phyloP scores from a whole-genome alignment of 768 basidiomycete genomes.

The Mycena rosella region DNA sequence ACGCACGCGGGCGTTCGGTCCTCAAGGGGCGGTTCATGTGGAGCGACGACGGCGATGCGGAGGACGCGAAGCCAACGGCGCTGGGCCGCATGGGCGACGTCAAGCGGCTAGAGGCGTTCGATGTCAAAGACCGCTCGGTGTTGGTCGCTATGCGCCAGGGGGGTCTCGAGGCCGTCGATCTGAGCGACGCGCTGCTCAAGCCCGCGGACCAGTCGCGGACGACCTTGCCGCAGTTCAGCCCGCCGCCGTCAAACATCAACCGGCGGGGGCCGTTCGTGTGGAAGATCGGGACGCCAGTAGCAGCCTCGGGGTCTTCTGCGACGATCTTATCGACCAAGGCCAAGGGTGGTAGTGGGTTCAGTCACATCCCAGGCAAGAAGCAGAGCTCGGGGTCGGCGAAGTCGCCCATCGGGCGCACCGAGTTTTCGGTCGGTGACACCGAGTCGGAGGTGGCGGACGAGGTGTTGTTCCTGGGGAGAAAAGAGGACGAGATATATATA shows the following conservation, averaged over 20 bases:
- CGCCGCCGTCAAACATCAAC: constrained; percentile 71
- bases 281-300: constrained; percentile 83
- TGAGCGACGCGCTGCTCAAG: constrained; percentile 81
- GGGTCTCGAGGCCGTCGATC: constrained; percentile 84
- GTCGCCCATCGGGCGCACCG: constrained; percentile 61
- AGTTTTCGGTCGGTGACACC: constrained; percentile 62
- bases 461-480: constrained; percentile 85
- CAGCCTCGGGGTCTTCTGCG: constrained; percentile 54
- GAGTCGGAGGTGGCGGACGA: constrained; percentile 73
- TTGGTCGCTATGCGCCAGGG: constrained; percentile 90
- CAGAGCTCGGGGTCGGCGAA: constrained; percentile 60
- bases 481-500: constrained; percentile 81
- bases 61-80: constrained; percentile 51
- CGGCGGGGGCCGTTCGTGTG: constrained; percentile 83
- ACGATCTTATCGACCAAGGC: constrained; percentile 56
- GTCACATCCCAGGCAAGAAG: constrained; percentile 62
- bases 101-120: constrained; percentile 86
- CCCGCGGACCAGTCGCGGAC: constrained; percentile 87
- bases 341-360: constrained; percentile 51
- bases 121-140: constrained; percentile 79
- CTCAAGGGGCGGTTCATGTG: constrained; percentile 85
- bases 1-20: constrained; percentile 87
- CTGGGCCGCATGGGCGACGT: constrained; percentile 80
- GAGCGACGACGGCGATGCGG: constrained; percentile 74
- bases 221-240: constrained; percentile 76